phyloP scores from a whole-genome alignment of 2,329 filamentous ascomycete genomes.

The Immersiporthe knoxdaviesiana region DNA sequence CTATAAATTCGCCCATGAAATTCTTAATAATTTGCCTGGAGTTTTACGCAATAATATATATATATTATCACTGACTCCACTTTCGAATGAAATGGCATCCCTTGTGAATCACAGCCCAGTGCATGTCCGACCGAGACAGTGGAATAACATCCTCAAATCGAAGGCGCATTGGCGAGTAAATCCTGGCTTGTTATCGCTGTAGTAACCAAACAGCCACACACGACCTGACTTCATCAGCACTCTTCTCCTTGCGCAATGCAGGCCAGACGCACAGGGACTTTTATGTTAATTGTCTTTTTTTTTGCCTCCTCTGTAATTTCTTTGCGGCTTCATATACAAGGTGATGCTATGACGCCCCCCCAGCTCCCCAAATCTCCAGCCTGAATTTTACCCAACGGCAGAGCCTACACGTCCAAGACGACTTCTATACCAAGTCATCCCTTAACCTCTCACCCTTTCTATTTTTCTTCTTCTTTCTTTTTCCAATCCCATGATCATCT shows the following conservation, averaged over 20 bases:
- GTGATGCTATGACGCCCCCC: neutral
- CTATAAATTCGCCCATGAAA: neutral
- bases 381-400: neutral
- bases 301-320: no score
- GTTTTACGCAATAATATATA: neutral
- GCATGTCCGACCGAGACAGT: neutral
- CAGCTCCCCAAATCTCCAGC: neutral
- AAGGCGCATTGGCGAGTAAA: neutral
- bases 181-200: neutral
- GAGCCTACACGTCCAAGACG: neutral
- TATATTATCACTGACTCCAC: no score
- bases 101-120: neutral
- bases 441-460: neutral
- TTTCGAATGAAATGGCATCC: no score
- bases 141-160: neutral
- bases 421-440: neutral
- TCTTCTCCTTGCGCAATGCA: neutral
- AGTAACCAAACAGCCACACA: no score
- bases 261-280: neutral
- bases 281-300: neutral
- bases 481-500: neutral
- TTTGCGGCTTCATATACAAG: neutral
- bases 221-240: neutral
- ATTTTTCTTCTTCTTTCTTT: neutral
- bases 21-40: neutral